phyloP scores from a whole-genome alignment of 495 filamentous ascomycete genomes.

The Neurospora sublineolata region DNA sequence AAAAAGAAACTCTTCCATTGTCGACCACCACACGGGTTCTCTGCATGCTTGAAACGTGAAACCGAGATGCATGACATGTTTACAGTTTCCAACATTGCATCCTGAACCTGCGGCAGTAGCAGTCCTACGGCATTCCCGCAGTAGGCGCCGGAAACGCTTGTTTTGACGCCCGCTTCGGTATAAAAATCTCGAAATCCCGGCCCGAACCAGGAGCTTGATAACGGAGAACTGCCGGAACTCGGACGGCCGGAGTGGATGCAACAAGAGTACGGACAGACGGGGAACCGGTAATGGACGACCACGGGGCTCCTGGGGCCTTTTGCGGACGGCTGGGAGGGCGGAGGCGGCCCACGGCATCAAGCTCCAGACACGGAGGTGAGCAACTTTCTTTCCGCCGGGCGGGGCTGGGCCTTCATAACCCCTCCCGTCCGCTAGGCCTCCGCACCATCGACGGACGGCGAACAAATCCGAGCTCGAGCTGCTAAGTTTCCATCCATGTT shows the following conservation, averaged over 20 bases:
- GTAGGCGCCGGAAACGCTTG: neutral
- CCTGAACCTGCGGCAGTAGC: neutral
- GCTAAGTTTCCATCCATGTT: neutral
- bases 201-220: neutral
- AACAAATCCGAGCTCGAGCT: neutral
- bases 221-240: neutral
- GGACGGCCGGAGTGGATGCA: neutral
- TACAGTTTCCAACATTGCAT: neutral
- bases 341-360: neutral
- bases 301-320: neutral
- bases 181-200: neutral
- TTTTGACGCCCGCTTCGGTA: neutral
- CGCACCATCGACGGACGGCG: neutral
- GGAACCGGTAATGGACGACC: neutral
- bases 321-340: neutral
- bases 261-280: neutral
- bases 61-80: neutral
- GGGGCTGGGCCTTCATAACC: neutral
- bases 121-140: neutral
- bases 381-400: neutral
- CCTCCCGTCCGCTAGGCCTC: neutral
- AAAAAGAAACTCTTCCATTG: constrained; percentile 18
- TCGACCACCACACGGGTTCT: neutral
- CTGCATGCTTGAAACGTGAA: neutral
- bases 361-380: neutral